Evolutionary conservation across 225 moss, liverwort and hornwort genomes (phyloP), one percentile per base, ranked within the genome.

Genomic region (Marchantia polymorpha): DNA sequence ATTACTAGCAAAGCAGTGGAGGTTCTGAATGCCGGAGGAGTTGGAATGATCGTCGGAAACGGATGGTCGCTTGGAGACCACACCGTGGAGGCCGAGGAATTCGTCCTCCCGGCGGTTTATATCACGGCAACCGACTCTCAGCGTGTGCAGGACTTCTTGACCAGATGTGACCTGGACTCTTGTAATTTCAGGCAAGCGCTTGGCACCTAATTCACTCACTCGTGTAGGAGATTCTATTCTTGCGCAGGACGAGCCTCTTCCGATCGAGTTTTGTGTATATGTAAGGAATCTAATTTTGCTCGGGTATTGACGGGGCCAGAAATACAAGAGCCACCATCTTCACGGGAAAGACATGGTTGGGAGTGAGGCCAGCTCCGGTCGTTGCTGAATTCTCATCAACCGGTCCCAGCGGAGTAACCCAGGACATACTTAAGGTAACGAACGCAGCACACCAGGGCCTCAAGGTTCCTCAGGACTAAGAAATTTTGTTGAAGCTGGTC

Each of bases 361-460:
- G 77, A 20, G 27, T 17, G 11, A 77, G 14, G 31, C 77, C 77
- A 48, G 77, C 77, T 11, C 77, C 77, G 0, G 77, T 64, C 14
- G 50, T 77, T 23, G 77, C 77, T 23, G 39, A 77, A n/a, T 77
- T 77, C 64, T 77, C 77, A 64, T 64, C 63, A 9, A 9, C 15
- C 65, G 77, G 77, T 16, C 77, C 77, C 6, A 77, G 77, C 26
- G 77, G 77, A 0, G 77, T 77, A 13, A 77, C 77, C 11, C 47
- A 22, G 2, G 77, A 64, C 59, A 77, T 77, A 63, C 39, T 64
- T 47, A 77, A 77, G 77, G 77, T 77, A 77, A 7, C 4, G 12
- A 15, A 11, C 7, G 11, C 1, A 23, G 7, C 65, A 13, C 65
- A 17, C 11, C 7, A n/a, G 23, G 29, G 19, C 12, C 23, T 27